Conservation (phyloP, 441 rosid genomes). For the Raphanus hybrid region DNA sequence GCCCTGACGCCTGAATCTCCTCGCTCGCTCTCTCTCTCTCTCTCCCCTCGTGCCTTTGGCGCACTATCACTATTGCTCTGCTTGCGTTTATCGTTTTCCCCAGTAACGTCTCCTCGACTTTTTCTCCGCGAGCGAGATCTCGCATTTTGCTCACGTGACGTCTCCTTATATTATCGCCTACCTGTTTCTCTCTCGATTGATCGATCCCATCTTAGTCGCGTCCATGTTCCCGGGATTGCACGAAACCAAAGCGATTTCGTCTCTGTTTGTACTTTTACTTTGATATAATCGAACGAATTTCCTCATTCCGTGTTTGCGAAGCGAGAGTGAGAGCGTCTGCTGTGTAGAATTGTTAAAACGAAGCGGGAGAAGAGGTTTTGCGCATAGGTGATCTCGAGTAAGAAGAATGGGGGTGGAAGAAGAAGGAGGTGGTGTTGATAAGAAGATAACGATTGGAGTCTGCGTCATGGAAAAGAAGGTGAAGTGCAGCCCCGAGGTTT, state of each 20-base stretch:
- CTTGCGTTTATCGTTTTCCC: slow-evolving; percentile 37
- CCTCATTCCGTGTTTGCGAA: not conserved
- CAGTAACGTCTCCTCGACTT: slow-evolving; percentile 25
- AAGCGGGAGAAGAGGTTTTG: too few relatives aligned
- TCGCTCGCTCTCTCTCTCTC: slow-evolving; percentile 14
- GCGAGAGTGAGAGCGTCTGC: not conserved
- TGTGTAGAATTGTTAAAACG: too few relatives aligned
- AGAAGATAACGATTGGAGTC: slow-evolving; percentile 86
- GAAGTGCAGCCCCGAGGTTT: slow-evolving; percentile 87
- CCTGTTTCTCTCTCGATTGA: not conserved
- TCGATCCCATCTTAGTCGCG: slow-evolving; percentile 1
- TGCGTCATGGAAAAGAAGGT: slow-evolving; percentile 99
- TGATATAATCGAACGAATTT: not conserved
- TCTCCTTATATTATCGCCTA: too few relatives aligned
- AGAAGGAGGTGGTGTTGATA: slow-evolving; percentile 44
- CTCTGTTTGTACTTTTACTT: not conserved
- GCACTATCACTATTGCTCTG: slow-evolving; percentile 39
- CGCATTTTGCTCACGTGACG: not conserved
- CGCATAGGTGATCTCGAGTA: not conserved
- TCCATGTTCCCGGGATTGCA: not conserved
- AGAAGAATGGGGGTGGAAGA: slow-evolving; percentile 42
- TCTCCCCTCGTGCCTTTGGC: slow-evolving; percentile 10
- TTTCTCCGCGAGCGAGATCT: not conserved
- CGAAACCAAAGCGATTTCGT: slow-evolving; percentile 27
- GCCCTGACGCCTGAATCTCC: slow-evolving; percentile 36